These are phyloP conservation scores for Blastobotrys arbuscula DNA, from an alignment of 1,139 yeast species.

Conservation along the genomic window DNA sequence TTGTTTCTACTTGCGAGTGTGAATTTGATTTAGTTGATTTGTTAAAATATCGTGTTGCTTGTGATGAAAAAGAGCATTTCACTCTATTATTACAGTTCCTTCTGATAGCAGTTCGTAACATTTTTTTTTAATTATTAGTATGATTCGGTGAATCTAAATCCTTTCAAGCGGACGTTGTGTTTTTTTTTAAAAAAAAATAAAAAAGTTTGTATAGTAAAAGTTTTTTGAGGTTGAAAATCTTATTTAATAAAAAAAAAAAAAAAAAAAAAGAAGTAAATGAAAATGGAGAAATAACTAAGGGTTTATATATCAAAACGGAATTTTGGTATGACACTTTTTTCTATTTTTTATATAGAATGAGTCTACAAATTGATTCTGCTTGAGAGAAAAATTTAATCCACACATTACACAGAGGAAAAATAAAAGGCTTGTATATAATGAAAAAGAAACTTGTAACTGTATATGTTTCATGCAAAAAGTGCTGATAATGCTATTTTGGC, in stretches of 20 bases:
- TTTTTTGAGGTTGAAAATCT: background rate
- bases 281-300: background rate
- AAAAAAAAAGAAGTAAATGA: background rate
- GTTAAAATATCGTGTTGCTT: constrained; percentile 8
- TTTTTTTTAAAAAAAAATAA: constrained; percentile 1
- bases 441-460: background rate
- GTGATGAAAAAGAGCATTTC: constrained; percentile 1
- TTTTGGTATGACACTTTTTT: background rate
- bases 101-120: constrained; percentile 14
- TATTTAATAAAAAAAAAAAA: background rate
- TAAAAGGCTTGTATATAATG: too few relatives aligned
- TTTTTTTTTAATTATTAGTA: constrained; percentile 1
- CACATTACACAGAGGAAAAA: too few relatives aligned
- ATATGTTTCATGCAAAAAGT: background rate
- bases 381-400: background rate
- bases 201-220: background rate
- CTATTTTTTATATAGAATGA: background rate
- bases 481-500: background rate
- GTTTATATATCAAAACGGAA: background rate
- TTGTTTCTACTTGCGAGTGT: background rate
- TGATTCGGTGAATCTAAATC: background rate
- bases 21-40: constrained; percentile 7
- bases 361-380: background rate
- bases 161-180: background rate
- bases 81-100: constrained; percentile 3